phyloP scores from a whole-genome alignment of 306 rosid species.

The Corylus avellana region DNA sequence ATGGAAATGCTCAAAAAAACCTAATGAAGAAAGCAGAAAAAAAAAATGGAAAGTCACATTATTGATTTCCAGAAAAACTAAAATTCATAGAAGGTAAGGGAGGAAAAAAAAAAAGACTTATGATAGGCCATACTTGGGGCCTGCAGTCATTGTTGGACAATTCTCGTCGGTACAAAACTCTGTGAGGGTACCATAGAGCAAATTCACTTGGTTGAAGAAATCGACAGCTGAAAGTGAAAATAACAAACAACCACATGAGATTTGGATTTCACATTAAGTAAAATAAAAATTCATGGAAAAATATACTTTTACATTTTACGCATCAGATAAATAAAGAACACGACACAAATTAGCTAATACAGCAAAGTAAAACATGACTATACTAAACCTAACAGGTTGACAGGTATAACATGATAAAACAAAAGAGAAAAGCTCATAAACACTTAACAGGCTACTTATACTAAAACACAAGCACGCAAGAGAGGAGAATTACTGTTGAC shows the following conservation, averaged over 20 bases:
- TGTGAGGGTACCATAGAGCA: constrained; percentile 96
- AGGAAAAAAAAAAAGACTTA: background rate
- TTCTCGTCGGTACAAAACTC: constrained; percentile 95
- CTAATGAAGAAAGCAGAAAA: constrained; percentile 24
- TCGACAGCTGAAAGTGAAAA: constrained; percentile 83
- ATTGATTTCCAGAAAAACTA: constrained; percentile 12
- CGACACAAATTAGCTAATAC: background rate
- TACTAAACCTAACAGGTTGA: constrained; percentile 13
- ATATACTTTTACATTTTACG: background rate
- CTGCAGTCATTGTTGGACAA: constrained; percentile 99
- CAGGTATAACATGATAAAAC: constrained; percentile 21
- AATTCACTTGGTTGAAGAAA: constrained; percentile 99
- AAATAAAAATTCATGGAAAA: constrained; percentile 13
- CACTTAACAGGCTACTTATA: background rate
- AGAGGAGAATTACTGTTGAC: constrained; percentile 75
- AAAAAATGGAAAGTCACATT: constrained; percentile 16
- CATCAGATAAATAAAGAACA: background rate
- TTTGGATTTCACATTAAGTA: background rate
- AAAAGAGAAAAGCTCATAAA: constrained; percentile 22
- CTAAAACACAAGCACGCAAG: background rate
- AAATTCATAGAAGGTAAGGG: constrained; percentile 8
- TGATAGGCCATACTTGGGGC: constrained; percentile 82
- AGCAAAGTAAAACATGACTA: background rate
- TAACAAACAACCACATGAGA: constrained; percentile 32
- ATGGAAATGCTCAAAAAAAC: background rate